Base-by-base conservation (phyloP, 805 yeast genomes). In the Nakazawaea ernobii region DNA sequence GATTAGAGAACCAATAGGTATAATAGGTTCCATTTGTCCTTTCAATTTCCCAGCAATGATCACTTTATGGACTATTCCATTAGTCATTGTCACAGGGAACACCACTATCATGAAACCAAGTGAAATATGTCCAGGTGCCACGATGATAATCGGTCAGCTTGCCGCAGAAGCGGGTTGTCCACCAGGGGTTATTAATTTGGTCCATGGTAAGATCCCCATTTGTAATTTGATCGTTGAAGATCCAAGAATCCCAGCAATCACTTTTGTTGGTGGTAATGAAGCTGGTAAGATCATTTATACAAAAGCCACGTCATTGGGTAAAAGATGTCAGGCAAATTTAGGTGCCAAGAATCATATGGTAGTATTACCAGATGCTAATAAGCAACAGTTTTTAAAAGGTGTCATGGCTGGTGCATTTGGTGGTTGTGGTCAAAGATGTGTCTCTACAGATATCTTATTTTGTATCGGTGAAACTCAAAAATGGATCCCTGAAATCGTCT, bases 31-130 rank as follows among this genome's bases (percentile, higher is more conserved):
- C 26, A 84, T 84, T 57, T 79, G 85, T 54, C 92, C 92, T 17
- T 84, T 84, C 72, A 84, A 84, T 68, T 84, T 84, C 78, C 92
- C 92, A 27, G 92, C 88, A 39, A 84, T 84, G 92, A 86, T 86
- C 54, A 84, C 84, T 7, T 69, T 80, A 55, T 80, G 86, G 86
- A 73, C 82, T 24, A 66, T 80, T 46, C 86, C 86, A 11, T 70
- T 81, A 54, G 68, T 77, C 10, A 69, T 82, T 49, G 84, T 77
- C 43, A 82, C 89, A 24, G 92, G 92, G 53, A 85, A 84, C 71
- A 79, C 89, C 40, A 74, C 83, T 32, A 79, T 84, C 32, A 68
- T 85, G 62, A 84, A 84, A 68, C 82, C 82, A 39, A 64, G 86
- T 46, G 92, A 84, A 69, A 66, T 86, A 47, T 89, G 84, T 52